A percentile compares a stretch with the other conserved stretches of the same genome.
These are phyloP conservation scores for Cyathus olla DNA, from an alignment of 1,284 basidiomycete genomes.

Conservation along the genomic window DNA sequence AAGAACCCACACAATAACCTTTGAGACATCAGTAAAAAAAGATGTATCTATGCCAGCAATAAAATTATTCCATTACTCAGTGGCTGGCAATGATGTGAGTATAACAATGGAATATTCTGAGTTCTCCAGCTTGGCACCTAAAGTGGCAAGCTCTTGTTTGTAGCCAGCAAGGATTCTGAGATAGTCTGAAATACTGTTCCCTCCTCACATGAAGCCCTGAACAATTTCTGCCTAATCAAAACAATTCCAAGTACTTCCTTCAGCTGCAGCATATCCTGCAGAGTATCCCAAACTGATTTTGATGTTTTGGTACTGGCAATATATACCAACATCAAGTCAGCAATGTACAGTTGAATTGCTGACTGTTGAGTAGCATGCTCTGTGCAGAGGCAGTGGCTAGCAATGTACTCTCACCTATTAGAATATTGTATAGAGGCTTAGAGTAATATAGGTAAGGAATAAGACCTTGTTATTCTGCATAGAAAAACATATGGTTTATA, in stretches of 20 bases:
- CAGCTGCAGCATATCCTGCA: not conserved
- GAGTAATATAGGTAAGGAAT: too few species aligned
- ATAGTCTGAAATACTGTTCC: not conserved
- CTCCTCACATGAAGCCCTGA: not conserved
- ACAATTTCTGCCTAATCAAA: not conserved
- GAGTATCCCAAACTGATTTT: not conserved
- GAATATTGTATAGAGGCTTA: too few species aligned
- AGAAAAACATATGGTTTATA: too few species aligned
- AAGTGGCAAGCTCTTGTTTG: not conserved
- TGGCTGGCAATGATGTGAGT: not conserved
- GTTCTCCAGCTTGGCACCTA: not conserved
- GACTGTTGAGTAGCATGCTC: too few species aligned
- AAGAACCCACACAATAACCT: not conserved
- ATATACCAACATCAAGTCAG: not conserved
- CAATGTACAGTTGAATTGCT: not conserved
- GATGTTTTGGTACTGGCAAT: not conserved
- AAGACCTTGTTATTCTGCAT: too few species aligned
- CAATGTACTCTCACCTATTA: too few species aligned
- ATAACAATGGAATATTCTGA: not conserved
- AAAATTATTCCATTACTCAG: not conserved
- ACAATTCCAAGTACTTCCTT: not conserved
- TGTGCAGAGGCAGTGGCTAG: too few species aligned
- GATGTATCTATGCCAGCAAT: not conserved
- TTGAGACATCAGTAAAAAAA: not conserved
- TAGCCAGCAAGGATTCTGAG: not conserved